Conservation (phyloP, 1,284 basidiomycete genomes). For the Pterula multifida region DNA sequence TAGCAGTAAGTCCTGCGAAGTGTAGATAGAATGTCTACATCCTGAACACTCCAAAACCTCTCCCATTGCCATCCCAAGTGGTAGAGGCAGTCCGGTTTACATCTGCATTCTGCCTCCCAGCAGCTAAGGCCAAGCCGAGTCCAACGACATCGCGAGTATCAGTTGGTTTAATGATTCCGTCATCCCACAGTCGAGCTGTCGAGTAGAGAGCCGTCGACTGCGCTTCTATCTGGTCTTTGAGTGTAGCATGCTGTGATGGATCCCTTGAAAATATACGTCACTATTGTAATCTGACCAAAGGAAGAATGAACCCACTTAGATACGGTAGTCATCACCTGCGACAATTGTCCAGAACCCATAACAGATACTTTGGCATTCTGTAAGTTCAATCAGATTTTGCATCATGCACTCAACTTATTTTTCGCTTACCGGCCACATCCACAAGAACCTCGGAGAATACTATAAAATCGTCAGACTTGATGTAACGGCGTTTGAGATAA, state of each 20-base stretch:
- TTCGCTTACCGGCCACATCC: slow-evolving; percentile 95
- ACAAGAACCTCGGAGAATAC: slow-evolving; percentile 90
- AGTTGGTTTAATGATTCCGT: slow-evolving; percentile 86
- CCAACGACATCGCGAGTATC: slow-evolving; percentile 86
- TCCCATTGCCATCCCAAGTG: slow-evolving; percentile 64
- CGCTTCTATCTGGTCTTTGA: slow-evolving; percentile 75
- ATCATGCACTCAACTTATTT: no score
- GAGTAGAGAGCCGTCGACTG: slow-evolving; percentile 84
- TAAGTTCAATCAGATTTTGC: no score
- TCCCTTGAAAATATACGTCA: slow-evolving; percentile 34
- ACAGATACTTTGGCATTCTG: slow-evolving; percentile 92
- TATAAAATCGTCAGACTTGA: slow-evolving; percentile 18
- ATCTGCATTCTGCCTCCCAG: slow-evolving; percentile 23
- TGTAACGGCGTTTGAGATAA: slow-evolving; percentile 4
- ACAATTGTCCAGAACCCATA: slow-evolving; percentile 90
- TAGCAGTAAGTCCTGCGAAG: no score
- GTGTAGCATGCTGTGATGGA: slow-evolving; percentile 56
- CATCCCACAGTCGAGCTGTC: slow-evolving; percentile 87
- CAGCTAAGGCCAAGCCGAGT: slow-evolving; percentile 69
- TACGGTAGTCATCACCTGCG: slow-evolving; percentile 85
- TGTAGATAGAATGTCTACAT: slow-evolving; percentile 63
- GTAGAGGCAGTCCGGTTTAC: slow-evolving; percentile 20
- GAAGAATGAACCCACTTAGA: slow-evolving; percentile 45
- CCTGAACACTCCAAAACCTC: slow-evolving; percentile 81
- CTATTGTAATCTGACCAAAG: background rate